Percentiles rank a stretch among this genome's conserved stretches.
These are phyloP conservation scores for Batrachochytrium dendrobatidis DNA, from an alignment of 371 early-diverging fungal genomes.

Conservation along the genomic window DNA sequence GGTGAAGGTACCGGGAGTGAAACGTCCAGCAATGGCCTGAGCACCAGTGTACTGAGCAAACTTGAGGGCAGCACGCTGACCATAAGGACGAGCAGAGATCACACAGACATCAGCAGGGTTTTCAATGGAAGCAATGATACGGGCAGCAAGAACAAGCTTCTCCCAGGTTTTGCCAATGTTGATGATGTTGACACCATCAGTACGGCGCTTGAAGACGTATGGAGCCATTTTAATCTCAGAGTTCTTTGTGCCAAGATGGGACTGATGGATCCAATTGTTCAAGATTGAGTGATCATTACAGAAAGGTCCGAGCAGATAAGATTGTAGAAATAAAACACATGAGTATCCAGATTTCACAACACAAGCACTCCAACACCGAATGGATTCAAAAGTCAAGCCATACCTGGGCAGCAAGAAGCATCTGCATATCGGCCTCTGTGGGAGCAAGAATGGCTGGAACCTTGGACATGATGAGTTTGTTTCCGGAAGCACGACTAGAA, in stretches of 20 bases:
- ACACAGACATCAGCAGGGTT: slow-evolving; percentile 94
- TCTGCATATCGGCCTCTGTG: slow-evolving; percentile 84
- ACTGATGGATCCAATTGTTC: slow-evolving; percentile 9
- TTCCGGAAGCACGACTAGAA: neutral
- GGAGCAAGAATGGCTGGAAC: slow-evolving; percentile 52
- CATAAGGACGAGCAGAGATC: slow-evolving; percentile 93
- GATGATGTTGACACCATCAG: slow-evolving; percentile 92
- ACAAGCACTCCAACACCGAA: neutral
- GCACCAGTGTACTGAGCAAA: slow-evolving; percentile 96
- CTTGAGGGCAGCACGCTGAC: slow-evolving; percentile 98
- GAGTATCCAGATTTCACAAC: neutral
- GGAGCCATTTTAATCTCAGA: slow-evolving; percentile 78
- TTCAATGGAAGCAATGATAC: slow-evolving; percentile 93
- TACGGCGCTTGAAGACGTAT: slow-evolving; percentile 90
- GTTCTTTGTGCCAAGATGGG: slow-evolving; percentile 68
- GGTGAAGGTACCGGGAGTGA: slow-evolving; percentile 99
- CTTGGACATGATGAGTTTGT: slow-evolving; percentile 28
- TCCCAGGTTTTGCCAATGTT: slow-evolving; percentile 99
- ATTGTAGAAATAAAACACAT: neutral
- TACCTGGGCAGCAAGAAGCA: slow-evolving; percentile 88
- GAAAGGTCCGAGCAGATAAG: neutral
- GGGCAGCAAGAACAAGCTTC: slow-evolving; percentile 98
- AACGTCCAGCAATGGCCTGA: slow-evolving; percentile 96
- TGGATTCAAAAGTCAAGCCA: neutral
- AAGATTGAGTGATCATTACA: neutral